Base-by-base conservation (phyloP, 2,329 filamentous ascomycete genomes). In the Penicillium capsulatum region DNA sequence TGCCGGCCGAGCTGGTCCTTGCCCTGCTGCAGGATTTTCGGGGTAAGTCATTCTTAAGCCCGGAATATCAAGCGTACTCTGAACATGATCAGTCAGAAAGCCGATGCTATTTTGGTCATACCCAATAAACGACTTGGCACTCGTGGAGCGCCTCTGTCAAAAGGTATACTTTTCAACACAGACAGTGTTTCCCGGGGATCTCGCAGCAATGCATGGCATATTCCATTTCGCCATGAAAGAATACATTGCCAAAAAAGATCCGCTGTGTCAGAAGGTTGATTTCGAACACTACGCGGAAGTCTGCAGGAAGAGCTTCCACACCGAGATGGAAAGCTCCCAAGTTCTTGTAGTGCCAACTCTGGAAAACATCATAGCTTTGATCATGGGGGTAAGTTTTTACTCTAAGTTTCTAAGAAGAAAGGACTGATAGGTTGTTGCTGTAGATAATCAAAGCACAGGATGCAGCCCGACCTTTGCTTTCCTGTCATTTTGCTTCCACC, bases 281-380 rank as follows among this genome's bases (percentile, higher is more conserved):
- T 34, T 54, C 6, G 30, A 40, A 13, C 5, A 28, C 2, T 34
- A 52, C 32, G 8, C 41, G 2, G 28, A 31, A 1, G 28, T 27
- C 9, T 51, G 46, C 29, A 44, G 45, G 17, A 16, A 44, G 19
- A 48, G 41, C 31, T 51, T 54, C 17, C 44, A 42, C 14, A 35
- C 40, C 8, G 45, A 31, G 4, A 34, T 58, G 6, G 51, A 58
- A 31, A 52, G 40, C 17, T 55, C 50, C 33, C 54, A 59, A 10
- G 41, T 59, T 7, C 33, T 55, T 4, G 40, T 40, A n/a, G 39
- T 51, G n/a, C 51, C 56, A 8, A 52, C 40, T 22, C 53, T 55
- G 29, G 53, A 58, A 17, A 55, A 54, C 27, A 41, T 55, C 11
- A 34, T 54, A 9, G 44, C 48, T 10, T 36, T 58, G 29, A 34